Evolutionary conservation across 1,284 basidiomycete species (phyloP), one percentile per base, ranked within the genome.

Genomic region (Sanghuangporus baumii): DNA sequence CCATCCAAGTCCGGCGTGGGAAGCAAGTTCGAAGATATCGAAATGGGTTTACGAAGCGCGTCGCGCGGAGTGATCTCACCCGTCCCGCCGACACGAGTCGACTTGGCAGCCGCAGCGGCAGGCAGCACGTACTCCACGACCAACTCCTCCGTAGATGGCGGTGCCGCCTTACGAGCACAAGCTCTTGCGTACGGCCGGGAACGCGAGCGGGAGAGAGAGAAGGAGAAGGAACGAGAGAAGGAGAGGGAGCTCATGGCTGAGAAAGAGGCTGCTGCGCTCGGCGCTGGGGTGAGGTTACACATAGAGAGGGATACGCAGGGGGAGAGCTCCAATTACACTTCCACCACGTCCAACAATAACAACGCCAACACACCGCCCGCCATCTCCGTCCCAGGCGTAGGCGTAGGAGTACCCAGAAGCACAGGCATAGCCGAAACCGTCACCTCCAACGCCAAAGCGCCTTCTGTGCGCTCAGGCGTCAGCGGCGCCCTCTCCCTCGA

Each of bases 401-500:
- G 36, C 47, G 12, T 20, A 31, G 11, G 26, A 31, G 26, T 31
- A 31, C 3, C 57, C 9, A 34, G 31, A 34, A 48, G 34, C 20
- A 43, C 57, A 37, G 36, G 34, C 8, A 48, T 23, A 18, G 52
- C 9, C 23, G 57, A 20, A 7, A 48, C 16, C 14, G 57, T 31
- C 16, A 31, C 43, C n/a, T 41, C 20, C 7, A 58, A 48, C 26
- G 16, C 31, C 31, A 48, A 34, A 36, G 57, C 48, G 8, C 47
- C 55, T 14, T 56, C 50, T 0, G 40, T 52, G 18, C 34, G 50
- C 14, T 59, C 52, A 7, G 23, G 58, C 11, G 16, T 63, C n/a
- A 63, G 62, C 23, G 52, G 46, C n/a, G 62, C 54, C 12, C 41
- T 60, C 26, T 59, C 57, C 2, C 55, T 65, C 16, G 63, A 65